Evolutionary conservation across 2,329 filamentous ascomycete species (phyloP).

Genomic region (Stromatinia cepivora): DNA sequence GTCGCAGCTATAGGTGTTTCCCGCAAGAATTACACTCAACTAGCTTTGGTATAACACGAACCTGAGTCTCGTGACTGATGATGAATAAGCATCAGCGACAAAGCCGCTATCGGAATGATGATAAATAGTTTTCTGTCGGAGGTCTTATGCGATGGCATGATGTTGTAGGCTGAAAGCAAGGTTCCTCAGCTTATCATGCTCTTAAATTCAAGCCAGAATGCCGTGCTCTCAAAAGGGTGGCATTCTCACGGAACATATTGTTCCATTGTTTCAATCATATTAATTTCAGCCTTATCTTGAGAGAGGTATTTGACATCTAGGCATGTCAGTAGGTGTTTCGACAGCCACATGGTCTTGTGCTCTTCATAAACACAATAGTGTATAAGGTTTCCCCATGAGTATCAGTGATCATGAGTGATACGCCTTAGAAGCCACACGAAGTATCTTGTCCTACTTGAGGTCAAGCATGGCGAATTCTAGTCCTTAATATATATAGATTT

Average conservation of each 20-base stretch:
- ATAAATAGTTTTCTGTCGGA: not conserved
- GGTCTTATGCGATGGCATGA: not conserved
- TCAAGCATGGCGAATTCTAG: not conserved
- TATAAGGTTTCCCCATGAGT: not conserved
- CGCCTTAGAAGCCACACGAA: not conserved
- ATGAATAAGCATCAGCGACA: not conserved
- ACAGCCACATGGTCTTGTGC: conserved; percentile 4
- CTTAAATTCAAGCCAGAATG: not conserved
- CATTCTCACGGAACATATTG: not conserved
- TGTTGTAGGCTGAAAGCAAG: not conserved
- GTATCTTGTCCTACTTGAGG: not conserved
- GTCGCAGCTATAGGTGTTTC: not conserved
- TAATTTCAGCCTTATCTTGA: not conserved
- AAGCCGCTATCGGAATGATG: not conserved
- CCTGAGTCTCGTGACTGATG: not conserved
- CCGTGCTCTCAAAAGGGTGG: not conserved
- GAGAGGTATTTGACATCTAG: not conserved
- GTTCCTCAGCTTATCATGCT: conserved; percentile 3
- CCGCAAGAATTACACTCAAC: not conserved
- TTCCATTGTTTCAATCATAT: conserved; percentile 2
- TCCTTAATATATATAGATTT: not conserved
- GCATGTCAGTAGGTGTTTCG: not conserved
- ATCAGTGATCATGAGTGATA: conserved; percentile 1
- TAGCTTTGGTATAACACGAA: not conserved
- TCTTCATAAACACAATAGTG: not conserved